Evolutionary conservation across 345 rosid genomes (phyloP), one percentile per base, ranked within the genome.

Genomic region (Salix koriyanagi): DNA sequence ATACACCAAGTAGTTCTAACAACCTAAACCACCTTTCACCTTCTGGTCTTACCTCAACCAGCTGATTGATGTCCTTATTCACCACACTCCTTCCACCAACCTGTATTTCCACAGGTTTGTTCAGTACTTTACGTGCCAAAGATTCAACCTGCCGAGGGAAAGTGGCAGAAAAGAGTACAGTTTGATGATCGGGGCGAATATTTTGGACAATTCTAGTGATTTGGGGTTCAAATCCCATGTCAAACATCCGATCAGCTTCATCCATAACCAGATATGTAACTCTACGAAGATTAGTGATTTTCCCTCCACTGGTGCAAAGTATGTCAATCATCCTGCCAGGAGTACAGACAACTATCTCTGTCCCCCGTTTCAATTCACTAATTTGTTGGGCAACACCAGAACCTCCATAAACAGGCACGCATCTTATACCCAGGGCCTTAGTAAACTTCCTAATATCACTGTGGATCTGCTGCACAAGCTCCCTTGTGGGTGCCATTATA

Each of bases 301-400:
- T 91, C 4, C 98, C 99, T 54, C 92, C 90, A 76, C 97, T 95
- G 14, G 98, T 93, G 83, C 98, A 91, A 73, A 95, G 93, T 82
- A 92, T 93, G 85, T 93, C 98, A 77, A 96, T 96, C 98, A 96
- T 96, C 82, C 94, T 87, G 65, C 99, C 98, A 14, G 98, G 99
- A 65, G 99, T 91, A 75, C 99, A 96, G 68, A 96, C 99, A 78
- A 95, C 98, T 82, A 96, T 90, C 83, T 96, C 98, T 76, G 99
- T 91, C 69, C 97, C 99, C 80, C 94, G 84, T 80, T 96, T 93
- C 62, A 96, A 79, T 73, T 93, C 99, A 80, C 99, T 91, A 78
- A 96, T 96, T 84, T 96, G 99, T 73, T 96, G 98, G 68, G 98
- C 98, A 86, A 96, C 98, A 74, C 99, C 99, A 77, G 97, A 93